phyloP scores from a whole-genome alignment of 352 stramenopile genomes.

The Phytophthora chlamydospora region DNA sequence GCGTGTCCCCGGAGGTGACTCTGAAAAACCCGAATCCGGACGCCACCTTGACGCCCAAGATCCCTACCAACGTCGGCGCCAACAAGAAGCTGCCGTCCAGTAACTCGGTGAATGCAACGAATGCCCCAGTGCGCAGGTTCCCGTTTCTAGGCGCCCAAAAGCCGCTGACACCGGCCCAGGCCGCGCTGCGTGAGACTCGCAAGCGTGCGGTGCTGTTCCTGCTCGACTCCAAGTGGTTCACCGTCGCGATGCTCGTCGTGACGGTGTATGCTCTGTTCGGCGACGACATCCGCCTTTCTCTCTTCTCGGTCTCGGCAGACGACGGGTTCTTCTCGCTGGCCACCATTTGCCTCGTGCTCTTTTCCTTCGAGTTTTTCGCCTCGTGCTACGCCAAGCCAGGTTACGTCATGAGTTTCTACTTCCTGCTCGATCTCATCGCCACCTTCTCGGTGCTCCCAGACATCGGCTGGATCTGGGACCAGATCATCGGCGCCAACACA shows the following conservation, averaged over 20 bases:
- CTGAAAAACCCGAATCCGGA: slow-evolving; percentile 68
- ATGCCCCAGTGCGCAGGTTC: slow-evolving; percentile 15
- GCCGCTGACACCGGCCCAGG: slow-evolving; percentile 42
- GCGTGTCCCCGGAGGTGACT: slow-evolving; percentile 76
- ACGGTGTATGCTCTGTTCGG: slow-evolving; percentile 94
- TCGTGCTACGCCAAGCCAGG: slow-evolving; percentile 74
- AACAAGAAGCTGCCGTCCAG: slow-evolving; percentile 28
- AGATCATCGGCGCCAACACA: slow-evolving; percentile 69
- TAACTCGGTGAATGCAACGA: slow-evolving; percentile 10
- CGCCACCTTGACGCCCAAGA: slow-evolving; percentile 64
- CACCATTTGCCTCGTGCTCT: slow-evolving; percentile 88
- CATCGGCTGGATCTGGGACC: slow-evolving; percentile 81
- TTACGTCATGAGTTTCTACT: slow-evolving; percentile 94
- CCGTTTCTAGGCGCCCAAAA: slow-evolving; percentile 18
- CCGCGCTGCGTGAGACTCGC: slow-evolving; percentile 45
- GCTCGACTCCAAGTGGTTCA: slow-evolving; percentile 81
- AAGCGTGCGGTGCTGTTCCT: slow-evolving; percentile 48
- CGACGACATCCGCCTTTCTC: slow-evolving; percentile 89
- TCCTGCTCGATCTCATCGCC: slow-evolving; percentile 85
- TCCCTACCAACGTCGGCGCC: slow-evolving; percentile 50
- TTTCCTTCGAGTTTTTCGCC: slow-evolving; percentile 88
- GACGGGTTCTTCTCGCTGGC: slow-evolving; percentile 86
- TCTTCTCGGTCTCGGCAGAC: slow-evolving; percentile 78
- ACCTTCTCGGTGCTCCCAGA: slow-evolving; percentile 86
- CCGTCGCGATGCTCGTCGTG: slow-evolving; percentile 88